Base-by-base conservation (phyloP, 176 grass and related monocot species). In the Cenchrus fungigraminus region DNA sequence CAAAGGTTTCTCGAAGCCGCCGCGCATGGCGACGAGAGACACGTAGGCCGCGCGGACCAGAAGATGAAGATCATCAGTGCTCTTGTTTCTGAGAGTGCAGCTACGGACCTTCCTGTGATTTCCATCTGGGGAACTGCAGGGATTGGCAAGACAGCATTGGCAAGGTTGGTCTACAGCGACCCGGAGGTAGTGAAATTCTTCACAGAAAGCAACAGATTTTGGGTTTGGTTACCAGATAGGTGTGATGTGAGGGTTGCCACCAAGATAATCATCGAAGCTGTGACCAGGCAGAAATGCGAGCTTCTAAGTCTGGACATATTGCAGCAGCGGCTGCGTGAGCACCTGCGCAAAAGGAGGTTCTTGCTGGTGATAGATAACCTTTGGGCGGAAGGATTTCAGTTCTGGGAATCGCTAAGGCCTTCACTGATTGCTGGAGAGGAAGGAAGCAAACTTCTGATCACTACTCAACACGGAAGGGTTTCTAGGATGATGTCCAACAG, bases 121-220 rank as follows among this genome's bases (percentile, higher is more conserved):
- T 74, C 89, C 1, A 80, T 94, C 31, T 68, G 71, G 9, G 92
- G 89, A 19, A 78, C 58, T 0, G 50, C 87, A 13, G 89, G 92
- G 6, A 85, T 91, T 19, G 92, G 89, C 32, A 94, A 94, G 79
- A 94, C 92, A 58, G 65, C 89, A 6, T 77, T 94, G 59, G 89
- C 89, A 29, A 34, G 78, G 34, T 51, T 79, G 13, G 84, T 87
- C 13, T 87, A 58, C 17, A 14, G 6, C 9, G 76, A 87, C 75
- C 11, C 32, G 8, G 22, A 55, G n/a, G 77, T 86, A 49, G 9
- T 55, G 0, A 56, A 37, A 0, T 78, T 86, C 22, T 91, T 89
- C 44, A 34, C 57, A 42, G 7, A 82, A 6, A 46, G 45, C 8
- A 46, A 9, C 28, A 94, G 25, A 73, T 72, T 91, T 65, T 94